Conservation (phyloP, 495 filamentous ascomycete genomes). For the Evernia prunastri region DNA sequence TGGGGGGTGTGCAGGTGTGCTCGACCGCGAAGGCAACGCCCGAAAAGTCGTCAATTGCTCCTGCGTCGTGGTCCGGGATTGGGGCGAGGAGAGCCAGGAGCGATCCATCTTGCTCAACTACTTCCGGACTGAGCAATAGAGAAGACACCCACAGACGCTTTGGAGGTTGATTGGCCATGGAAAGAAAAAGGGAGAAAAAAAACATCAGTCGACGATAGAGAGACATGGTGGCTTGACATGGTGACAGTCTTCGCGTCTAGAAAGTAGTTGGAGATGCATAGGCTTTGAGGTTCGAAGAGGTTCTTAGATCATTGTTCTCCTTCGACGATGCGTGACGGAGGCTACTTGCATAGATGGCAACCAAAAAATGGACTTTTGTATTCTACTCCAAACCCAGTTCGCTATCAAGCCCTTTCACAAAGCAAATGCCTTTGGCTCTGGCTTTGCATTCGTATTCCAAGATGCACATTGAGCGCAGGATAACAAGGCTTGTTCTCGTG, state of each 20-base stretch:
- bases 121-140: constrained; percentile 85
- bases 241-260: background rate
- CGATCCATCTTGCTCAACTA: constrained; percentile 97
- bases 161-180: background rate
- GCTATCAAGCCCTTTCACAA: background rate
- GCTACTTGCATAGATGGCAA: background rate
- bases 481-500: background rate
- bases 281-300: background rate
- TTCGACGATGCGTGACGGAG: background rate
- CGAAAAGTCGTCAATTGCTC: constrained; percentile 99
- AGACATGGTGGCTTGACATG: too few relatives aligned
- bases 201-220: too few relatives aligned
- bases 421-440: background rate
- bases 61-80: constrained; percentile 97
- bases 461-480: too few relatives aligned
- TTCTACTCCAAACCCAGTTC: background rate
- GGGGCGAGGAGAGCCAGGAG: constrained; percentile 99
- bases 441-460: background rate
- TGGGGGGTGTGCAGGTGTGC: constrained; percentile 57
- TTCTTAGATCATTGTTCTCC: background rate
- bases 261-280: background rate
- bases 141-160: background rate
- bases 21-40: constrained; percentile 98
- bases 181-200: background rate
- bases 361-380: background rate